phyloP scores from a whole-genome alignment of 306 rosid genomes.

The apple (Malus domestica) region ASM211411v1 NC_041797.1:16012001-16012500 shows the following conservation, averaged over 20 bases:
- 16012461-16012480: neutral
- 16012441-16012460: too few species aligned
- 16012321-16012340: slow-evolving; percentile 79
- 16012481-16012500: neutral
- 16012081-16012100: neutral
- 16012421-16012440: slow-evolving; percentile 12
- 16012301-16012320: slow-evolving; percentile 88
- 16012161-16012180: slow-evolving; percentile 65
- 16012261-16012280: neutral
- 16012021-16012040: too few species aligned
- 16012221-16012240: neutral
- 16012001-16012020: neutral
- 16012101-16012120: slow-evolving; percentile 84
- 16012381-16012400: slow-evolving; percentile 75
- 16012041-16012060: too few species aligned
- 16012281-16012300: slow-evolving; percentile 70
- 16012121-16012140: slow-evolving; percentile 69
- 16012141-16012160: slow-evolving; percentile 58
- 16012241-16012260: neutral
- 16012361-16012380: slow-evolving; percentile 79
- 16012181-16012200: slow-evolving; percentile 43
- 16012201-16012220: slow-evolving; percentile 18
- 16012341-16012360: slow-evolving; percentile 65
- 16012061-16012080: neutral
- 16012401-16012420: slow-evolving; percentile 26